phyloP scores from a whole-genome alignment of 2,329 filamentous ascomycete genomes.

The Lecanicillium sp. region DNA sequence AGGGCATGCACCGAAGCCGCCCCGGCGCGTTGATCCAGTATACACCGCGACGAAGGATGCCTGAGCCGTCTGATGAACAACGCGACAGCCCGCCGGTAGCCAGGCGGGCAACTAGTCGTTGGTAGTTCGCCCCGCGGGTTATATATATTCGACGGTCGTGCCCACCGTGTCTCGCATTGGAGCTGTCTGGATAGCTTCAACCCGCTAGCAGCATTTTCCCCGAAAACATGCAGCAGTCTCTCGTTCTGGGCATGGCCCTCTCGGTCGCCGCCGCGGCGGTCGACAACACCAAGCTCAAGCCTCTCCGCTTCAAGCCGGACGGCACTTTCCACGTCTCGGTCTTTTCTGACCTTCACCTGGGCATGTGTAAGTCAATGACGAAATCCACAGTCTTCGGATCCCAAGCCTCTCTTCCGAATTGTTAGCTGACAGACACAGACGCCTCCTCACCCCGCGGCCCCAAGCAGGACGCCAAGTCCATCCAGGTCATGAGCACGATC shows the following conservation, averaged over 20 bases:
- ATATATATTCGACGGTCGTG: too few species aligned
- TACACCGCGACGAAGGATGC: too few species aligned
- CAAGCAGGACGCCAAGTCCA: slow-evolving; percentile 37
- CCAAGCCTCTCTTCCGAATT: neutral
- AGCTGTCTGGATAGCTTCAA: too few species aligned
- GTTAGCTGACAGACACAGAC: neutral
- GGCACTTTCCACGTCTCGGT: slow-evolving; percentile 15
- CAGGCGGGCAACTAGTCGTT: neutral
- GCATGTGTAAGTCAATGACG: slow-evolving; percentile 11
- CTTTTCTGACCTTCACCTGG: slow-evolving; percentile 13
- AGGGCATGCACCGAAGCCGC: too few species aligned
- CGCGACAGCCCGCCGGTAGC: neutral
- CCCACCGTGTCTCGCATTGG: too few species aligned
- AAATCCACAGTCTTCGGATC: neutral
- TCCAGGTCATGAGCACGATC: slow-evolving; percentile 27
- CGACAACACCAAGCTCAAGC: slow-evolving; percentile 6
- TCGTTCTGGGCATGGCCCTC: neutral
- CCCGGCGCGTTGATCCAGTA: too few species aligned
- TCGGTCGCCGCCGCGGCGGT: slow-evolving; percentile 1
- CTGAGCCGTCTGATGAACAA: too few species aligned
- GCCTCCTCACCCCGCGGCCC: slow-evolving; percentile 12
- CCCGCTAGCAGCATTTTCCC: too few species aligned
- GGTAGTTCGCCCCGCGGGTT: too few species aligned
- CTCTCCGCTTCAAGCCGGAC: slow-evolving; percentile 11
- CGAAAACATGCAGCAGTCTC: neutral